Percentiles rank a stretch among this genome's conserved stretches.
phyloP scores from a whole-genome alignment of 192 early-diverging fungal genomes.

The Borealophlyctis nickersoniae region DNA sequence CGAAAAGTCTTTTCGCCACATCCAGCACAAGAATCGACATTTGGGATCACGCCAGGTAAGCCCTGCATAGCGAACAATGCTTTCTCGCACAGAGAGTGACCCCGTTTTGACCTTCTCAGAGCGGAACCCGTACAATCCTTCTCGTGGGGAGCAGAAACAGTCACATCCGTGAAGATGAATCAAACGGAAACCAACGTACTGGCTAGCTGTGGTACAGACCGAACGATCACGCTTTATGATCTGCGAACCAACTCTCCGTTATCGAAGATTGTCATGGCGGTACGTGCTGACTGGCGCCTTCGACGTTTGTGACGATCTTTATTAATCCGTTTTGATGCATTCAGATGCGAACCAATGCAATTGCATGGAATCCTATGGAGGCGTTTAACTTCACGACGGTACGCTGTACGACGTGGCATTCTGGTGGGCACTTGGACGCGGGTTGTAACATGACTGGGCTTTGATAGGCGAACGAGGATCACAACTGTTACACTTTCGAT shows the following conservation, averaged over 20 bases:
- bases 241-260: constrained; percentile 84
- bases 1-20: constrained; percentile 81
- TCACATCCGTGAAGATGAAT: constrained; percentile 93
- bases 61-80: not conserved
- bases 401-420: no score
- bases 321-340: constrained; percentile 13
- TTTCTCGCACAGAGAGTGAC: not conserved
- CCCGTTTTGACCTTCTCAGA: constrained; percentile 26
- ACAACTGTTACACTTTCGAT: constrained; percentile 96
- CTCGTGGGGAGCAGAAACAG: constrained; percentile 93
- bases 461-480: constrained; percentile 94
- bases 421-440: no score
- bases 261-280: constrained; percentile 75
- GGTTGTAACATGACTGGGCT: constrained; percentile 22
- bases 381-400: constrained; percentile 88
- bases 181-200: constrained; percentile 93
- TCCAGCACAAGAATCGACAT: constrained; percentile 81
- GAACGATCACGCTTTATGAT: constrained; percentile 93
- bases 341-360: constrained; percentile 86
- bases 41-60: constrained; percentile 78
- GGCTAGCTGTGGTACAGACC: constrained; percentile 89
- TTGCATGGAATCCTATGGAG: constrained; percentile 99
- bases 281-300: no score
- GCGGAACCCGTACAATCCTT: constrained; percentile 81
- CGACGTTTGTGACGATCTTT: no score